Base-by-base conservation (phyloP, 225 moss, liverwort and hornwort species). In the Physcomitrellopsis africana region DNA sequence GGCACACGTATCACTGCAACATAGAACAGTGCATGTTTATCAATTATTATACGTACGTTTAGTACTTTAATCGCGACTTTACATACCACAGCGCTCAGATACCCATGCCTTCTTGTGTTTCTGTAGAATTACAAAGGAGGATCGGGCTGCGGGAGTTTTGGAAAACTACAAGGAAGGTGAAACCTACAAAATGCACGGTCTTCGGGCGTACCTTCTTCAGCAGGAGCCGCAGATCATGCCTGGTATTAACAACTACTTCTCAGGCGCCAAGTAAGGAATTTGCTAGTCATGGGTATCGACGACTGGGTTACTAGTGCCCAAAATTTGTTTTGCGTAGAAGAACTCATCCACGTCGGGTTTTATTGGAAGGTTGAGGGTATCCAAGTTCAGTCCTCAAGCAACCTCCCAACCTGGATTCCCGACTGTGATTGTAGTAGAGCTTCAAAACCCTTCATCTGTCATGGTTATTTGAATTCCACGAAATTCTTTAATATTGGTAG, bases 101-200 rank as follows among this genome's bases (percentile, higher is more conserved):
- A 7, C 63, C 32, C 42, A 11, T 43, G 1, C 60, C 5, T 42
- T 60, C 17, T 3, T 79, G 46, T 67, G 51, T 57, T 60, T 51
- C 2, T 72, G 45, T 83, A 96, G 96, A 82, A 86, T 97, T 56
- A 86, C 81, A 44, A 97, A 92, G 86, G 94, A 97, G 74, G 96
- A 94, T 60, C 89, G 96, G 61, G 59, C 89, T n/a, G 84, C 96
- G 54, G 96, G 96, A 67, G 70, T 97, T 11, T 84, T 97, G 51
- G 96, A 97, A 42, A 97, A 97, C 65, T 92, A 56, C 78, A 91
- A 91, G 83, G 96, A 94, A 90, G 96, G 96, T 15, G 85, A 91
- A 69, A 22, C 71, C n/a, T 97, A 97, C 81, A 91, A 94, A 77
- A 87, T 90, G 41, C 81, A 94, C 60, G 75, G 79, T 64, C 71